Evolutionary conservation across 495 filamentous ascomycete genomes (phyloP).

Genomic region (Hyaloscypha variabilis): DNA sequence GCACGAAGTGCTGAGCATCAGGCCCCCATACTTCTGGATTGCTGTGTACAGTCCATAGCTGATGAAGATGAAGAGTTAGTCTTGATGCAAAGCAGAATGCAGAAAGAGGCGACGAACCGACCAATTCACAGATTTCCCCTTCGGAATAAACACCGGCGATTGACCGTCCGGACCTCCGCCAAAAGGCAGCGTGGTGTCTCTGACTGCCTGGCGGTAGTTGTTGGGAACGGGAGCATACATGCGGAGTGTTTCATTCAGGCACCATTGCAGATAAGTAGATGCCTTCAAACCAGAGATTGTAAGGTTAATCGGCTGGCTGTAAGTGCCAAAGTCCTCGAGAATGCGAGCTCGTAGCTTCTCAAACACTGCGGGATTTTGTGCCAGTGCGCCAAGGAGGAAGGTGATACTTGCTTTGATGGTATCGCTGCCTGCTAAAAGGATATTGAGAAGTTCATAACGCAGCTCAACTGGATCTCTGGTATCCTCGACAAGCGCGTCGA

Average conservation of each 20-base stretch:
- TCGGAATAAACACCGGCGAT: constrained; percentile 37
- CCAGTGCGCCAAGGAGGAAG: constrained; percentile 56
- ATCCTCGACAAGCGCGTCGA: constrained; percentile 72
- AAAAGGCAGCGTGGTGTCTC: constrained; percentile 72
- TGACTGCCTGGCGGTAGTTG: constrained; percentile 60
- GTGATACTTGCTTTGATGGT: constrained; percentile 58
- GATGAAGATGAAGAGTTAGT: not conserved
- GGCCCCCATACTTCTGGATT: constrained; percentile 50
- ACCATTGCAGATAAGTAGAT: constrained; percentile 44
- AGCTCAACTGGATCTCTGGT: constrained; percentile 61
- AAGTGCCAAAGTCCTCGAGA: constrained; percentile 57
- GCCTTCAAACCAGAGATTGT: constrained; percentile 75
- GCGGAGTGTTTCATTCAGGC: constrained; percentile 50
- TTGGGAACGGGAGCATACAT: constrained; percentile 54
- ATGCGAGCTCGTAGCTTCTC: constrained; percentile 73
- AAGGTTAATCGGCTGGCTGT: constrained; percentile 57
- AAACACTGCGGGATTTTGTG: constrained; percentile 55
- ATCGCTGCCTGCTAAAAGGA: constrained; percentile 53
- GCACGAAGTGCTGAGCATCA: constrained; percentile 53
- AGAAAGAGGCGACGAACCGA: not conserved
- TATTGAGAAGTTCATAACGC: constrained; percentile 42
- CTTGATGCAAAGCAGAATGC: no score
- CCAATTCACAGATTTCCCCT: constrained; percentile 47
- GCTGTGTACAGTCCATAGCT: constrained; percentile 53
- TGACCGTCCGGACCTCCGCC: constrained; percentile 73